Evolutionary conservation across 2,329 filamentous ascomycete genomes (phyloP).

Genomic region (Dothiorella sarmentorum): DNA sequence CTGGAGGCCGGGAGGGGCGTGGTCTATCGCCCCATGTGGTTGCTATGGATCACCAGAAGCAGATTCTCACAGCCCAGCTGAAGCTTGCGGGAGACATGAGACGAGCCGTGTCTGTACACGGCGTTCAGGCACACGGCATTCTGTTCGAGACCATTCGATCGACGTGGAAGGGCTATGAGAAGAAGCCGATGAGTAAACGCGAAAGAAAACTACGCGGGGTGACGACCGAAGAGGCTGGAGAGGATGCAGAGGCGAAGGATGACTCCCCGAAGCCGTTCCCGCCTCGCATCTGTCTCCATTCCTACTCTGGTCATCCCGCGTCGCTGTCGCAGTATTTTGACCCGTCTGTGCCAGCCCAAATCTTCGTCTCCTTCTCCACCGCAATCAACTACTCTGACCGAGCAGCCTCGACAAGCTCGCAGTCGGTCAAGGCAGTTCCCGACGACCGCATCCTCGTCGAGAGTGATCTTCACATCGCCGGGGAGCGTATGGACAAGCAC

Average conservation of each 20-base stretch:
- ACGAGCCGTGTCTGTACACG: constrained; percentile 66
- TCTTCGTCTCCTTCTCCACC: constrained; percentile 87
- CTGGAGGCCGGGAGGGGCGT: constrained; percentile 68
- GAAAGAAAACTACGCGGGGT: constrained; percentile 41
- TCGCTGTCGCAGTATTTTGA: constrained; percentile 75
- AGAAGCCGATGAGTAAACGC: constrained; percentile 56
- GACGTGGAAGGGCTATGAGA: constrained; percentile 70
- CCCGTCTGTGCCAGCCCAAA: constrained; percentile 65
- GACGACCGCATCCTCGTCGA: constrained; percentile 79
- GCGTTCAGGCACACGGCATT: constrained; percentile 72
- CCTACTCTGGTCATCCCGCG: constrained; percentile 77
- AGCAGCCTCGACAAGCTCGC: constrained; percentile 52
- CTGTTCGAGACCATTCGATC: constrained; percentile 63
- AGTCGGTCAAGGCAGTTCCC: constrained; percentile 69
- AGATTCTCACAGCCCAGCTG: constrained; percentile 65
- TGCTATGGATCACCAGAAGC: constrained; percentile 64
- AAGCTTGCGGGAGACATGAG: constrained; percentile 64
- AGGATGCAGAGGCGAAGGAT: constrained; percentile 15
- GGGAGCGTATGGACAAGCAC: constrained; percentile 71
- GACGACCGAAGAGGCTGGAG: constrained; percentile 2
- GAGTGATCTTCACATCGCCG: constrained; percentile 84
- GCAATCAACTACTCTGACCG: constrained; percentile 68
- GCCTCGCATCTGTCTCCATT: constrained; percentile 88
- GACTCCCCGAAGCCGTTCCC: constrained; percentile 63
- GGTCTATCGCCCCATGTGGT: constrained; percentile 66